phyloP scores from a whole-genome alignment of 2,329 filamentous ascomycete species.

The Blumeriella jaapii region DNA sequence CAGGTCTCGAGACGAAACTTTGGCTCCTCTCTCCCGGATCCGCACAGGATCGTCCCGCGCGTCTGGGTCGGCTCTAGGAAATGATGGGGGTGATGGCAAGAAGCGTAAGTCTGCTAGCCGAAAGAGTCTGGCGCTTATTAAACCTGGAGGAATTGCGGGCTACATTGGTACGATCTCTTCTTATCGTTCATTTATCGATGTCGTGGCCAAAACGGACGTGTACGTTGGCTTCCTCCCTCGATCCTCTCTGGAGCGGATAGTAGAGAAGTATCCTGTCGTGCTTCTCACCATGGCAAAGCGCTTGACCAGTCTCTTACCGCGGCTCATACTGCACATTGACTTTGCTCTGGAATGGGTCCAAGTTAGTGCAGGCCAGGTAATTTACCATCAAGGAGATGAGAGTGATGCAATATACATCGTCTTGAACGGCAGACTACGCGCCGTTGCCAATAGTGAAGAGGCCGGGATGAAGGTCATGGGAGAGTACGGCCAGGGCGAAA shows the following conservation, averaged over 20 bases:
- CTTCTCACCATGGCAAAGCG: constrained; percentile 93
- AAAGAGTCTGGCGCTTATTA: constrained; percentile 77
- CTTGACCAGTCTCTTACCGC: constrained; percentile 77
- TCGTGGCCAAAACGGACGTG: constrained; percentile 94
- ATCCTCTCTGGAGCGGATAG: constrained; percentile 76
- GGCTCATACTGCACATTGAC: constrained; percentile 89
- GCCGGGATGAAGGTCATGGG: constrained; percentile 77
- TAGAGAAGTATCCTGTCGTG: constrained; percentile 85
- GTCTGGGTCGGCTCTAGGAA: constrained; percentile 19
- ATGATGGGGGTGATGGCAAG: constrained; percentile 24
- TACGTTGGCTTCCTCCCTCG: constrained; percentile 92
- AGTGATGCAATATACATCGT: constrained; percentile 98
- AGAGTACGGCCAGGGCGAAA: constrained; percentile 94
- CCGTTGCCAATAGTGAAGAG: constrained; percentile 71
- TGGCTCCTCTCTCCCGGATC: constrained; percentile 35
- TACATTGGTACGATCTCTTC: constrained; percentile 93
- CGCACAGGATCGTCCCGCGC: constrained; percentile 31
- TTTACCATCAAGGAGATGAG: constrained; percentile 88
- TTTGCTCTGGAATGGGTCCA: constrained; percentile 98
- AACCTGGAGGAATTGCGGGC: constrained; percentile 85
- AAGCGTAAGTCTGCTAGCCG: constrained; percentile 40
- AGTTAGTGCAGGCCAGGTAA: constrained; percentile 85
- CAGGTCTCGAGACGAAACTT: constrained; percentile 26
- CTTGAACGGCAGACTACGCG: constrained; percentile 78
- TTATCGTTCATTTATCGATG: constrained; percentile 91